Evolutionary conservation across 805 yeast genomes (phyloP).

Genomic region (Monosporozyma solicola): DNA sequence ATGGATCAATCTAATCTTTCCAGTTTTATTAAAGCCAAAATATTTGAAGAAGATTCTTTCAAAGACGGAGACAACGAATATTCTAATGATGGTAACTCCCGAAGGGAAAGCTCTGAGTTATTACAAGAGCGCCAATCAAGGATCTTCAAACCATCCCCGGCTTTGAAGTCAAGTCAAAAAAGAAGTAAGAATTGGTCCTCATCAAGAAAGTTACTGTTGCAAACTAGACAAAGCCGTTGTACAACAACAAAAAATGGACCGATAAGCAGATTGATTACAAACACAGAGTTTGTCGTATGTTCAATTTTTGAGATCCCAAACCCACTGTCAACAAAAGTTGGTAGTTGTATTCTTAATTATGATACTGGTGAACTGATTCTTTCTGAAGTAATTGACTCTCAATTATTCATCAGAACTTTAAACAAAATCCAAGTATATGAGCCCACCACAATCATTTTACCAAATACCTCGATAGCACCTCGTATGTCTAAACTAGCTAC

Average conservation of each 20-base stretch:
- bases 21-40: conserved; percentile 1
- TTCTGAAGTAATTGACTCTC: conserved; percentile 36
- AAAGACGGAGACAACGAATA: not conserved
- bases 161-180: not conserved
- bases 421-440: conserved; percentile 32
- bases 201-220: not conserved
- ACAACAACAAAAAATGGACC: not conserved
- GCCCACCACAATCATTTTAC: conserved; percentile 32
- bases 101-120: not conserved
- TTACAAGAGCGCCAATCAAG: not conserved
- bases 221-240: not conserved
- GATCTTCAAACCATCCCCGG: not conserved
- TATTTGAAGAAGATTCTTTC: not conserved
- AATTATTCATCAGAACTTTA: conserved; percentile 37
- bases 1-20: conserved; percentile 2
- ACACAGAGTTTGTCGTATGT: conserved; percentile 18
- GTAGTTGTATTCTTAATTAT: conserved; percentile 33
- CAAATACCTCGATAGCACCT: conserved; percentile 24
- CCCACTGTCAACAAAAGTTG: conserved; percentile 27
- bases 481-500: conserved; percentile 27
- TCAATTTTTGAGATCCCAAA: conserved; percentile 23
- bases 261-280: not conserved
- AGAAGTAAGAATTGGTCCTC: not conserved
- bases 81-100: not conserved
- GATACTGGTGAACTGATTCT: conserved; percentile 33